Conservation (phyloP, 352 stramenopile species). For the Pythium rishiriense region DNA sequence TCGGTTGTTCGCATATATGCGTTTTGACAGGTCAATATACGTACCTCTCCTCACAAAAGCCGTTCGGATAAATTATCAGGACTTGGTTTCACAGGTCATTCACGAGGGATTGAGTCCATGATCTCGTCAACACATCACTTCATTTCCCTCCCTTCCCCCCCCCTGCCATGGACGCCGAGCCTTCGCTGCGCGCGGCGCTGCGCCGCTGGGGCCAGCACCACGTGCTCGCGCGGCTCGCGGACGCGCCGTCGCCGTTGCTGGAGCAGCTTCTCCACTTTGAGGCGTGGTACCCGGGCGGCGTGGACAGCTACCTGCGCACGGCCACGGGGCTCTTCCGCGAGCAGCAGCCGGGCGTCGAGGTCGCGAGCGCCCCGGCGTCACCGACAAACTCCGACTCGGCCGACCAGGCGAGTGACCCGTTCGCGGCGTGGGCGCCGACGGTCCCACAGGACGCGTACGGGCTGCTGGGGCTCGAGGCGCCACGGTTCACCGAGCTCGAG, state of each 20-base stretch:
- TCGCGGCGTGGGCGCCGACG: constrained; percentile 43
- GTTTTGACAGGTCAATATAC: no score
- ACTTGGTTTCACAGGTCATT: background rate
- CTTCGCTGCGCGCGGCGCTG: constrained; percentile 17
- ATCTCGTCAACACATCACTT: background rate
- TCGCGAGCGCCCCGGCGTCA: background rate
- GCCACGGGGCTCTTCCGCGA: constrained; percentile 45
- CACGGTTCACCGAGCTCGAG: constrained; percentile 52
- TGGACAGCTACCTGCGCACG: constrained; percentile 55
- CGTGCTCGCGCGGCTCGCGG: constrained; percentile 37
- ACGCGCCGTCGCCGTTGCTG: constrained; percentile 22
- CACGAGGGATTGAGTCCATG: background rate
- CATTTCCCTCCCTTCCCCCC: background rate
- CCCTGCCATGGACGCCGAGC: background rate
- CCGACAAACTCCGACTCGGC: no score
- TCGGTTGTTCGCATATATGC: no score
- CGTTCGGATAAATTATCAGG: constrained; percentile 2
- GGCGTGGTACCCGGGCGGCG: constrained; percentile 60
- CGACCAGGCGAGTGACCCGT: constrained; percentile 1
- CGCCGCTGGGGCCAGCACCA: constrained; percentile 41
- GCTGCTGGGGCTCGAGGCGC: constrained; percentile 35
- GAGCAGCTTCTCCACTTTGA: constrained; percentile 63
- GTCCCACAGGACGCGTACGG: constrained; percentile 36
- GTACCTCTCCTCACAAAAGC: no score
- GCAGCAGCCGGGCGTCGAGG: constrained; percentile 3